Base-by-base conservation (phyloP, 2,329 filamentous ascomycete species). In the Westerdykella sp. region DNA sequence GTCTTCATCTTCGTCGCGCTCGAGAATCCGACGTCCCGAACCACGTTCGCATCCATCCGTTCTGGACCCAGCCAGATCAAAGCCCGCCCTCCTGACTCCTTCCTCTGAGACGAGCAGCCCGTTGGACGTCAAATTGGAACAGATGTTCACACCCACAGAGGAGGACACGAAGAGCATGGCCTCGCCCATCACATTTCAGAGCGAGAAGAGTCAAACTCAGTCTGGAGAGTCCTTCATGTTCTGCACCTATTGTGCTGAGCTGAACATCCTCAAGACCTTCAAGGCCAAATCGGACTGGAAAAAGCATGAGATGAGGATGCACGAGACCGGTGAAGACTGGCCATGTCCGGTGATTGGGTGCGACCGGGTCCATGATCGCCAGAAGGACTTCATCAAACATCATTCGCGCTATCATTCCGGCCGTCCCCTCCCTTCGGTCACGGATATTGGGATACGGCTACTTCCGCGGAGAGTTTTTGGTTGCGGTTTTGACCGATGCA, bases 221-320 rank as follows among this genome's bases (percentile, higher is more conserved):
- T 43, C 55, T 1, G 60, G 60, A 3, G 62, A 66, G 13, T 57
- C 62, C 5, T 62, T 55, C 54, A 63, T 65, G 60, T 67, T 67
- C 39, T 67, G 63, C 45, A 67, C 63, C 1, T 67, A 64, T 40
- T 67, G 63, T 41, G 60, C 63, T 37, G 63, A 66, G 35, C 50
- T 56, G 14, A 63, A 64, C 40, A 55, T 49, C 12, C 41, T 59
- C 28, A 67, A 66, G 42, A 66, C 62, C 0, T 67, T 66, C 54
- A 63, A 65, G 39, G 63, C 62, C 7, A 67, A 67, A 40, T 67
- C 63, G 1, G 64, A 67, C 38, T 67, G 64, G 64, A 66, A 66
- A 45, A 66, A 66, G 41, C 64, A 67, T 18, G 64, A 67, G 40
- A 65, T 62, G 54, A 56, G 61, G 30, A 63, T 66, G 57, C 64